Evolutionary conservation across 768 basidiomycete species (phyloP), one percentile per base, ranked within the genome.

Genomic region (Leccinum disarticulatum): DNA sequence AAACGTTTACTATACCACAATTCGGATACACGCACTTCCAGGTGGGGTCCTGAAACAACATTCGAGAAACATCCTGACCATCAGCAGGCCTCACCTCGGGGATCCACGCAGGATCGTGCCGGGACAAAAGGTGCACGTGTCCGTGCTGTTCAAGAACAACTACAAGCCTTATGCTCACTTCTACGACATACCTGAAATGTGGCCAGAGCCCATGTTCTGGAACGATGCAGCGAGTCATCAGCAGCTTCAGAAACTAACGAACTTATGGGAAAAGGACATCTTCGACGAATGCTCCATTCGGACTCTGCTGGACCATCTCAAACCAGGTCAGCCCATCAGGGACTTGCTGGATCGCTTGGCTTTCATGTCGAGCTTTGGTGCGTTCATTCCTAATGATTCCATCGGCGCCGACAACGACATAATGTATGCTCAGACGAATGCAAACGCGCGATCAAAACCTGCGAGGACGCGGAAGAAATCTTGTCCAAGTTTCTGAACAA

Each of bases 41-140:
- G 60, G 73, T 74, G 43, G 57, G 22, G 54, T 46, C 5, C 17
- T 17, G 25, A 3, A 14, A 8, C 10, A 3, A n/a, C 30, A 1
- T 47, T 3, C 10, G 25, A 2, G 33, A n/a, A n/a, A 5, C 35
- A 19, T 55, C 58, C 43, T 72, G 17, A 72, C 27, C 3, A 2
- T 25, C 19, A 2, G 3, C 33, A 73, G 73, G 9, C 72, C 73
- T 8, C 73, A 74, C 55, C 2, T 63, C 11, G 72, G 71, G 4
- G 57, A 54, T 43, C 63, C 69, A 4, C 67, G 73, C 14, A 64
- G 53, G 33, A 73, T 73, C 30, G 28, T 73, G 4, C 69, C 62
- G 0, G 72, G 72, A 14, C 73, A 73, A 46, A 74, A 66, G 46
- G 65, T 73, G n/a, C 72, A 73, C 52, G 67, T 74, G 7, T 74